Base-by-base conservation (phyloP, 2,329 filamentous ascomycete species). In the Lecanicillium sp. region DNA sequence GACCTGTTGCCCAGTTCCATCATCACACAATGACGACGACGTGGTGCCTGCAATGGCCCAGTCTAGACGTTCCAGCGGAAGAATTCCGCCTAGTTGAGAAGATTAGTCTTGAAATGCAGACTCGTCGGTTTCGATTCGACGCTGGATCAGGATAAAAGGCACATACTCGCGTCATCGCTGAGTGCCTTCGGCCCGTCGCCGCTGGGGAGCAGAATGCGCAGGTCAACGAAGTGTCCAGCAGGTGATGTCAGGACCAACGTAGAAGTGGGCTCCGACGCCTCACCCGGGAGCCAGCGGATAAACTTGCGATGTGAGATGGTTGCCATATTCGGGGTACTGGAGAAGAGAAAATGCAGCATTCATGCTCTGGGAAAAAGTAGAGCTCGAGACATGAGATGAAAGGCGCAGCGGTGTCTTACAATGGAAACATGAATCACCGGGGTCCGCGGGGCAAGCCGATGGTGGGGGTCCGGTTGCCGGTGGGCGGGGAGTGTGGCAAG, bases 41-140 rank as follows among this genome's bases (percentile, higher is more conserved):
- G 74, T 74, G 1, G 57, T 66, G 2, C 80, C 80, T 0, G 73
- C 75, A 46, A 84, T 79, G 4, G 72, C 79, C 81, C 81, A 84
- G 48, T 84, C 78, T 3, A 84, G 62, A 1, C 62, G 50, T 14
- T 55, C 46, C 5, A 36, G 34, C 7, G 43, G 20, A 14, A 46
- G 29, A 13, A 20, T 17, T 13, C 30, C 46, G 9, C 17, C 33
- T 35, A 4, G 31, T 30, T 42, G 40, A 25, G 5, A n/a, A n/a
- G n/a, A n/a, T n/a, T n/a, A n/a, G 8, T 12, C 19, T 10, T 6
- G 15, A 8, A 9, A 25, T 10, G 17, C 11, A 13, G 6, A 12
- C n/a, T 10, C 11, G 17, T 36, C 28, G 33, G n/a, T n/a, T n/a
- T n/a, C n/a, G n/a, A n/a, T n/a, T n/a, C n/a, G n/a, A n/a, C n/a